Evolutionary conservation across 208 protist genomes (phyloP).

Genomic region (Trichomonas vaginalis): DNA sequence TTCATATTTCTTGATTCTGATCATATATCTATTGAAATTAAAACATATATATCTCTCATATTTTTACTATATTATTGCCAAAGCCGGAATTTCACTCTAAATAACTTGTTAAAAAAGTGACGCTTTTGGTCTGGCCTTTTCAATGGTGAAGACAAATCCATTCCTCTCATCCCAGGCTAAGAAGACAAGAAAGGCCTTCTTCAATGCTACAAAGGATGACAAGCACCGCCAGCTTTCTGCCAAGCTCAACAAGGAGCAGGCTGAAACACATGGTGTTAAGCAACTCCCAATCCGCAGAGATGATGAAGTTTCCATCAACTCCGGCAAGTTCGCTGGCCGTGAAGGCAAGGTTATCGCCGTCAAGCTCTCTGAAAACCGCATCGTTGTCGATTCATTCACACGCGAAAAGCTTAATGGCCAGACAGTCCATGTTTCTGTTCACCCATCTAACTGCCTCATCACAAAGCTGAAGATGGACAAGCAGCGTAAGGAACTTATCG

Average conservation of each 20-base stretch:
- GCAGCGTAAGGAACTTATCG: slow-evolving; percentile 82
- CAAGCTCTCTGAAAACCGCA: background rate
- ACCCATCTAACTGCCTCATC: slow-evolving; percentile 93
- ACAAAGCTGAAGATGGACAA: slow-evolving; percentile 92
- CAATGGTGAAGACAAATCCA: background rate
- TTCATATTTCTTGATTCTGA: too few species aligned
- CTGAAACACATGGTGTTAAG: background rate
- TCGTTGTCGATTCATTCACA: background rate
- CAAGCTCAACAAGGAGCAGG: background rate
- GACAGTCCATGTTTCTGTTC: slow-evolving; percentile 48
- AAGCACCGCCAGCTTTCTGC: background rate
- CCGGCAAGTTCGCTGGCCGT: background rate
- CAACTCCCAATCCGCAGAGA: background rate
- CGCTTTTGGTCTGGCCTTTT: background rate
- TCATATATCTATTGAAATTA: too few species aligned
- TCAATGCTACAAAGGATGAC: background rate
- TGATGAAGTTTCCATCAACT: background rate
- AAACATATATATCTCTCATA: too few species aligned
- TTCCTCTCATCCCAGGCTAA: background rate
- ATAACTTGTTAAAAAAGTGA: too few species aligned
- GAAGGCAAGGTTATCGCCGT: background rate
- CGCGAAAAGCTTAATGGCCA: background rate
- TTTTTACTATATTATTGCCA: too few species aligned
- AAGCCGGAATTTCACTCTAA: too few species aligned
- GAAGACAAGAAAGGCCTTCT: background rate